These are phyloP conservation scores for Alternaria gaisen DNA, from an alignment of 2,329 filamentous ascomycete species.

Conservation along the genomic window DNA sequence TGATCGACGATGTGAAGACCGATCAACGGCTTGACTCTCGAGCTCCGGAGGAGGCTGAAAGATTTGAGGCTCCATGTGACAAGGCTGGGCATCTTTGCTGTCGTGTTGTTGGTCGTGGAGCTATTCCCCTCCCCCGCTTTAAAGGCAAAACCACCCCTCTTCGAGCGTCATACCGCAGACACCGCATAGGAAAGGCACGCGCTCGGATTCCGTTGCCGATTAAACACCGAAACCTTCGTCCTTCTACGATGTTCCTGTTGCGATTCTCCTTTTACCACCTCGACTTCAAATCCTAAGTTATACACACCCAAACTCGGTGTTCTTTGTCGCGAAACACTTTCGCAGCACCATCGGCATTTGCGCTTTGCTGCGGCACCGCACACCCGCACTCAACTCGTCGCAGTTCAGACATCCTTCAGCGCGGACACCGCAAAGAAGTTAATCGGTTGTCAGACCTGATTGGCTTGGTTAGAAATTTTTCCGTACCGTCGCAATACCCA, in stretches of 20 bases:
- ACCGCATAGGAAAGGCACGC: constrained; percentile 26
- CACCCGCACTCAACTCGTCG: constrained; percentile 12
- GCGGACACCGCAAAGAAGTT: constrained; percentile 4
- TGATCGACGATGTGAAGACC: constrained; percentile 25
- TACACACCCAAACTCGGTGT: constrained; percentile 18
- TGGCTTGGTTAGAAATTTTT: constrained; percentile 16
- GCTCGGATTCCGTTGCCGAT: constrained; percentile 33
- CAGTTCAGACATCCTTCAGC: constrained; percentile 3
- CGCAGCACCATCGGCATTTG: constrained; percentile 24
- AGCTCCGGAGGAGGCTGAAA: constrained; percentile 34
- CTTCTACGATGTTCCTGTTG: constrained; percentile 28
- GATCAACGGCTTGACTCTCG: constrained; percentile 27
- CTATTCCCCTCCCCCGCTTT: constrained; percentile 35
- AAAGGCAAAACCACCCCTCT: constrained; percentile 35
- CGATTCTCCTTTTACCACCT: constrained; percentile 25
- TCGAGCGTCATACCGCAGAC: constrained; percentile 35
- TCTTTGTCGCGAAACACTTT: constrained; percentile 31
- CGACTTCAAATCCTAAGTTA: constrained; percentile 24
- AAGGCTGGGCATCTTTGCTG: constrained; percentile 24
- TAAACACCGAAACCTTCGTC: constrained; percentile 30
- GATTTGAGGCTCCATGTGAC: constrained; percentile 36
- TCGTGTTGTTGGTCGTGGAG: constrained; percentile 22
- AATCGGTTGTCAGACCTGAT: constrained; percentile 3
- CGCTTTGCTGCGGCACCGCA: constrained; percentile 10
- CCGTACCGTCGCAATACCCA: constrained; percentile 7